These are phyloP conservation scores for Geranium incanum DNA, from an alignment of 441 rosid genomes.

Conservation along the genomic window DNA sequence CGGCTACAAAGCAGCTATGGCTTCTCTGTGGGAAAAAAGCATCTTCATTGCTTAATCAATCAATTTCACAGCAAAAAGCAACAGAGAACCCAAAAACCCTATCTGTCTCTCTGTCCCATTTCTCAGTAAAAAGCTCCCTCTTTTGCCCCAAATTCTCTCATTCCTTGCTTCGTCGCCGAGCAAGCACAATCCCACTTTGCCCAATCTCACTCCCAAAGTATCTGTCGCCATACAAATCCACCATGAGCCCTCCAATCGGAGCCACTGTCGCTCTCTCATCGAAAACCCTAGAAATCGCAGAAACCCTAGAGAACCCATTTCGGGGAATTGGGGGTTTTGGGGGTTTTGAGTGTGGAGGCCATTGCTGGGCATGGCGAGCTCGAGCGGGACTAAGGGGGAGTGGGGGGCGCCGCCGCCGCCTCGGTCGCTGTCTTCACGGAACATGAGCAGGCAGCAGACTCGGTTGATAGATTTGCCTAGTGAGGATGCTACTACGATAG, in stretches of 20 bases:
- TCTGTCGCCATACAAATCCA: slow-evolving; percentile 25
- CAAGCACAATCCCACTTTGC: slow-evolving; percentile 32
- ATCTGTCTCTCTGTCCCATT: not conserved
- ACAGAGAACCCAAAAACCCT: not conserved
- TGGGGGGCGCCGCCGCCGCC: slow-evolving; percentile 16
- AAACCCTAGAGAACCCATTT: not conserved
- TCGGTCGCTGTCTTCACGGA: slow-evolving; percentile 38
- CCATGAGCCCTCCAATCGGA: not conserved
- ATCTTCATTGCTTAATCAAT: not conserved
- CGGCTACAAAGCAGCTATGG: not conserved
- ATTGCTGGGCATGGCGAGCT: slow-evolving; percentile 51
- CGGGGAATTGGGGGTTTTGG: not conserved
- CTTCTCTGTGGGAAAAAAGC: not conserved
- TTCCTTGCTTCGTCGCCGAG: slow-evolving; percentile 57
- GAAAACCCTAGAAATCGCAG: not conserved
- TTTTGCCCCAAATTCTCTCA: slow-evolving; percentile 1
- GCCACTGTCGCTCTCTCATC: not conserved
- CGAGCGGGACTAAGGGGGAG: slow-evolving; percentile 51
- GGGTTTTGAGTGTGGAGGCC: not conserved
- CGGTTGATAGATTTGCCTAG: slow-evolving; percentile 47
- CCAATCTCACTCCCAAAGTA: slow-evolving; percentile 63
- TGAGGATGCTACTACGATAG: slow-evolving; percentile 42
- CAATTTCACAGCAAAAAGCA: not conserved
- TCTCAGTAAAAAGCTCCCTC: not conserved
- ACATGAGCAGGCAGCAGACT: slow-evolving; percentile 37